Evolutionary conservation across 441 rosid species (phyloP).

Genomic region (Theobroma grandiflorum): DNA sequence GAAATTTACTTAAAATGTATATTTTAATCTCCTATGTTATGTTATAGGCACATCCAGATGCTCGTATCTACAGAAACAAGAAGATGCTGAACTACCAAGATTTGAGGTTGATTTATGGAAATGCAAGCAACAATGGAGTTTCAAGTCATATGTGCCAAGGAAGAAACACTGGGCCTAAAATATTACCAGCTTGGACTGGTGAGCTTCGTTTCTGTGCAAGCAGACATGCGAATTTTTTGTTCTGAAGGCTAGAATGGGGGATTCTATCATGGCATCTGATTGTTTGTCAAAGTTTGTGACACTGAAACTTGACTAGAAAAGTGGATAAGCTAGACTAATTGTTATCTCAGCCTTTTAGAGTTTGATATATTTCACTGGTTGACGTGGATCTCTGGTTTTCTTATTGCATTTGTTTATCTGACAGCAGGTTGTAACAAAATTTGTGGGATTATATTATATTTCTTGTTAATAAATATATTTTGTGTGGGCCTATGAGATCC

Average conservation of each 20-base stretch:
- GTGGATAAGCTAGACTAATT: not conserved
- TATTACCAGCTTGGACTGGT: constrained; percentile 34
- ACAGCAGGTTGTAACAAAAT: not conserved
- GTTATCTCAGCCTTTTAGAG: not conserved
- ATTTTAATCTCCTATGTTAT: constrained; percentile 20
- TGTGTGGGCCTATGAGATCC: constrained; percentile 8
- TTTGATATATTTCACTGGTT: constrained; percentile 15
- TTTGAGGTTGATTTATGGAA: constrained; percentile 49
- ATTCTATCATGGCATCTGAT: constrained; percentile 13
- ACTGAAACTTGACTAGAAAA: constrained; percentile 4
- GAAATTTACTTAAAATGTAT: constrained; percentile 21
- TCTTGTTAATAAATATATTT: constrained; percentile 6
- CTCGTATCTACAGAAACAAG: constrained; percentile 44
- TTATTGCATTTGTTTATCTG: constrained; percentile 12
- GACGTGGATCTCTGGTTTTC: constrained; percentile 15
- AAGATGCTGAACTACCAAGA: constrained; percentile 49
- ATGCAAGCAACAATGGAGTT: constrained; percentile 37
- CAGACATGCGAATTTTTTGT: constrained; percentile 5
- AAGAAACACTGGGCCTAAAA: constrained; percentile 35
- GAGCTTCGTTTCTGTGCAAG: constrained; percentile 25
- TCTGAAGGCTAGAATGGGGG: not conserved
- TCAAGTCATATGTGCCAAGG: constrained; percentile 29
- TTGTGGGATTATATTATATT: not conserved
- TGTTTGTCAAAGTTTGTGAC: constrained; percentile 9
- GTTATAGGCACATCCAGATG: constrained; percentile 52